Evolutionary conservation across 1,284 basidiomycete genomes (phyloP).

Genomic region (Sutorius eximius): DNA sequence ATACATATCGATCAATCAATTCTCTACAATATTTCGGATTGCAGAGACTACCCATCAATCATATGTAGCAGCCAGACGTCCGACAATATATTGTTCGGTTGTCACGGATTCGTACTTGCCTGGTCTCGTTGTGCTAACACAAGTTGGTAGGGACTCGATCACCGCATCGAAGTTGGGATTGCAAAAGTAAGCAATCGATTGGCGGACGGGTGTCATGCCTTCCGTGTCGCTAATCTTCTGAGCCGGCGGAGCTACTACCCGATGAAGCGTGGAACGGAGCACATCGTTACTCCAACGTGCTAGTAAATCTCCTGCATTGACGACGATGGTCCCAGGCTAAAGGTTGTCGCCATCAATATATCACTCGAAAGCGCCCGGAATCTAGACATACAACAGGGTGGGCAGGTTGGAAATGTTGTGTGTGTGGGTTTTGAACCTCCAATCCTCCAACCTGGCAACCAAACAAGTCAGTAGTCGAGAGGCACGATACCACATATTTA

Average conservation of each 20-base stretch:
- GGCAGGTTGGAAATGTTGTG: slow-evolving; percentile 68
- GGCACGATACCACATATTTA: neutral
- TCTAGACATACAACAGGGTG: slow-evolving; percentile 64
- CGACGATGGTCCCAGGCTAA: slow-evolving; percentile 76
- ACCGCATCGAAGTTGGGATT: slow-evolving; percentile 74
- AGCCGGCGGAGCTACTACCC: slow-evolving; percentile 72
- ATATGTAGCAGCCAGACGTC: slow-evolving; percentile 64
- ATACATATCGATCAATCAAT: slow-evolving; percentile 10
- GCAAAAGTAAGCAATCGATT: slow-evolving; percentile 87
- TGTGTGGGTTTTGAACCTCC: slow-evolving; percentile 79
- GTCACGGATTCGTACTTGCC: slow-evolving; percentile 64
- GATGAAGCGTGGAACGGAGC: slow-evolving; percentile 76
- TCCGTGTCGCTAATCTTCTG: slow-evolving; percentile 50
- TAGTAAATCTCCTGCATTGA: slow-evolving; percentile 83
- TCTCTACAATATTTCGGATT: neutral
- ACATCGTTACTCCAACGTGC: slow-evolving; percentile 84
- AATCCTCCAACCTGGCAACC: slow-evolving; percentile 69
- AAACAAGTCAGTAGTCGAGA: slow-evolving; percentile 1
- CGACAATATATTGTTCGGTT: slow-evolving; percentile 76
- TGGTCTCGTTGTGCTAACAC: slow-evolving; percentile 51
- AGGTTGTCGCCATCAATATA: slow-evolving; percentile 14
- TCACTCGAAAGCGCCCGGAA: slow-evolving; percentile 2
- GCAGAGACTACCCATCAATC: slow-evolving; percentile 12
- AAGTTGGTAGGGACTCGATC: slow-evolving; percentile 75
- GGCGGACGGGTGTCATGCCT: slow-evolving; percentile 61